Base-by-base conservation (phyloP, 805 yeast species). In the Ogataea sp. region DNA sequence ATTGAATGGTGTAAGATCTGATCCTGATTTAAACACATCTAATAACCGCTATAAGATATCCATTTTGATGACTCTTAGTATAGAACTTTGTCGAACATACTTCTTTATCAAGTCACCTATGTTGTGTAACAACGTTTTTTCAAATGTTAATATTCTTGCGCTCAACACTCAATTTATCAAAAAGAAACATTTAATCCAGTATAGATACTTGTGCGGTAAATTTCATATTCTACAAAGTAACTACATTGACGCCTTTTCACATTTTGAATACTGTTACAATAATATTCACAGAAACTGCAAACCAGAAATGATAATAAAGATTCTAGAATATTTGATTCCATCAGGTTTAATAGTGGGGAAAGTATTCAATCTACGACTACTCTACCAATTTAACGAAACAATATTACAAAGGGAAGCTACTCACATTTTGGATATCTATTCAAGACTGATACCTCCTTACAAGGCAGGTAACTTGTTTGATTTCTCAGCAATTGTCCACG, bases 71-170 rank as follows among this genome's bases (percentile, higher is more conserved):
- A 68, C 65, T 42, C 53, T 77, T 10, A 75, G 78, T 11, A 64
- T 66, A 23, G 61, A 65, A 30, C 51, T 78, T 33, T 77, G 81
- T 52, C 62, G 59, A 44, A 58, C 73, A 0, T 78, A 78, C 52
- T 73, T 74, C 51, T 59, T 55, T 30, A 67, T 78, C 18, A 70
- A 65, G 24, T 74, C 71, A 24, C 81, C 83, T 6, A 61, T 76
- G 46, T 57, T 76, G 15, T 78, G 84, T 55, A 68, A 76, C 27
- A 77, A 78, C 47, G 75, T 78, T 30, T 76, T 77, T 49, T 68
- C 80, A 26, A 78, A 78, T 52, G 70, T 78, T 62, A 74, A 71
- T 47, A 72, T 67, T 36, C 64, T 78, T 16, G 59, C 62, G 20
- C 57, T 78, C 30, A 64, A 62, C 30, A 66, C 67, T 38, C 46